Evolutionary conservation across 2,329 filamentous ascomycete species (phyloP).

Genomic region (Pseudogymnoascus sp.): DNA sequence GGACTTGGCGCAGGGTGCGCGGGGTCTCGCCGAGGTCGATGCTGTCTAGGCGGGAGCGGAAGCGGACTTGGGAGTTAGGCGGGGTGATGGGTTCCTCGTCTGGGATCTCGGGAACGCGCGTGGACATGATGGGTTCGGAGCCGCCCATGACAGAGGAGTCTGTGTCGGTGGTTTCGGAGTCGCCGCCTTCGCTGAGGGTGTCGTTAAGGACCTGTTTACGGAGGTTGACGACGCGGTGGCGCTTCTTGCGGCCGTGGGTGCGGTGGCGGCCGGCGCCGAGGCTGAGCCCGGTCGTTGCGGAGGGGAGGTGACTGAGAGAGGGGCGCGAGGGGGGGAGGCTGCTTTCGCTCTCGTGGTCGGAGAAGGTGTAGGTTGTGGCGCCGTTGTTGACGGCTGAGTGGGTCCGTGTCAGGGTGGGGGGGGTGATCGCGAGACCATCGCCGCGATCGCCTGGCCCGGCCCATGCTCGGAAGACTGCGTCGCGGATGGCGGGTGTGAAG

Average conservation of each 20-base stretch:
- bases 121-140: conserved; percentile 51
- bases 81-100: conserved; percentile 48
- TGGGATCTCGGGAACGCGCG: conserved; percentile 51
- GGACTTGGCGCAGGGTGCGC: conserved; percentile 16
- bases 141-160: conserved; percentile 49
- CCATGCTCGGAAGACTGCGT: conserved; percentile 90
- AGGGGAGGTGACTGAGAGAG: conserved; percentile 53
- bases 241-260: conserved; percentile 64
- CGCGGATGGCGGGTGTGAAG: conserved; percentile 82
- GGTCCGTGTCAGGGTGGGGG: conserved; percentile 48
- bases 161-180: conserved; percentile 33
- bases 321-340: conserved; percentile 58
- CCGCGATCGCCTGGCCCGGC: conserved; percentile 64
- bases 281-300: conserved; percentile 53
- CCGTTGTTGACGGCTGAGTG: conserved; percentile 51
- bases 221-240: conserved; percentile 74
- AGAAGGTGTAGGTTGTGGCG: conserved; percentile 64
- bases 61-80: conserved; percentile 33
- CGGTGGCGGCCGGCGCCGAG: conserved; percentile 53
- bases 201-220: conserved; percentile 52
- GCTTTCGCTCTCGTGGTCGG: conserved; percentile 54
- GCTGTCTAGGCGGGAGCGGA: conserved; percentile 23
- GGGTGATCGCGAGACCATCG: conserved; percentile 25
- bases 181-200: conserved; percentile 43
- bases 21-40: conserved; percentile 32